Base-by-base conservation (phyloP, 2,329 filamentous ascomycete species). In the Botrytis paeoniae region DNA sequence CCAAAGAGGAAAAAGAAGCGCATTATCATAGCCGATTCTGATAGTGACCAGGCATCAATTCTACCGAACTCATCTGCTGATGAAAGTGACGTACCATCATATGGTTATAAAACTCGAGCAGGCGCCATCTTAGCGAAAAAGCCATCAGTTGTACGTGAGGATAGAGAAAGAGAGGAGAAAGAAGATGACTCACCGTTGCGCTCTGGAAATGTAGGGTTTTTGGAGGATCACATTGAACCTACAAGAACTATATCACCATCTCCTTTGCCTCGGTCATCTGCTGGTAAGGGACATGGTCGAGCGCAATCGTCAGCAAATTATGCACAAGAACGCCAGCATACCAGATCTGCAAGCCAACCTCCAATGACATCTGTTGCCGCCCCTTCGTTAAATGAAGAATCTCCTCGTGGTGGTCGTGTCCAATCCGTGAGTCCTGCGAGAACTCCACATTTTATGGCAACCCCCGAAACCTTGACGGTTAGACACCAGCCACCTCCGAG, bases 401-500 rank as follows among this genome's bases (percentile, higher is more conserved):
- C 69, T 45, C n/a, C 61, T 57, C 78, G 77, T 45, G 77, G 79
- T 22, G 80, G 80, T 16, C 80, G 83, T 75, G 79, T 82, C 8
- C 78, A 81, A 25, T 84, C 84, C 18, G 75, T 85, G 43, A 94
- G 91, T 76, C 91, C 92, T n/a, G 86, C 85, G 37, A 87, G 92
- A 48, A 89, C 87, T 43, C 89, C 92, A 20, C 91, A 89, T 77
- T 94, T 94, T 80, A 89, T 89, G 1, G 79, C 86, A 16, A 85
- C 86, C 12, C 84, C 88, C 25, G 86, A 89, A 48, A 86, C 83
- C 60, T 80, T 89, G 20, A 82, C 86, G 1, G 84, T 91, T 41
- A 89, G 86, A 75, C 92, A 95, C 79, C 86, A 89, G 71, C 93
- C 92, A 9, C 90, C 91, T 35, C 85, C 89, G 43, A 87, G 93